Conservation (phyloP, 805 yeast species). For the Grigorovia humatica region DNA sequence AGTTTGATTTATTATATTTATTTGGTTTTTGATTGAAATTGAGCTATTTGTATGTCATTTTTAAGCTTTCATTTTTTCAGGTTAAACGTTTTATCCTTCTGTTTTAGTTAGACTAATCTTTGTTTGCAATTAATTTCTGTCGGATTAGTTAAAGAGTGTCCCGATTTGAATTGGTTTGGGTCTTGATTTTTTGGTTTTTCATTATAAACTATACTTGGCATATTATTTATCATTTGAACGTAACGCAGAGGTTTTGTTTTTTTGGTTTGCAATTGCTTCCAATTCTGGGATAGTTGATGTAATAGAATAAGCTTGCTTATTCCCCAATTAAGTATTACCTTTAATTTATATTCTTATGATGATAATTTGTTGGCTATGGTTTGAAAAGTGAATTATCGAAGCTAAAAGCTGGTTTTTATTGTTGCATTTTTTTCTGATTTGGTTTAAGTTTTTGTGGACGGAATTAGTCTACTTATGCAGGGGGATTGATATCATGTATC, state of each 20-base stretch:
- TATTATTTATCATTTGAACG: background rate
- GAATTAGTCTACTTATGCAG: background rate
- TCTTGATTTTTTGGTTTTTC: background rate
- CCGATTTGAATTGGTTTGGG: background rate
- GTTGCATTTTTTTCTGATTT: background rate
- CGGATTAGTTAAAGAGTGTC: background rate
- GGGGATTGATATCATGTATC: background rate
- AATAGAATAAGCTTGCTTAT: constrained; percentile 27
- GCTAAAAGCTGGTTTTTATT: background rate
- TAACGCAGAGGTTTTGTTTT: background rate
- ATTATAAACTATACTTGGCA: background rate
- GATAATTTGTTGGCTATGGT: background rate
- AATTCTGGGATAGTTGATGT: constrained; percentile 7
- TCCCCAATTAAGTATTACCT: constrained; percentile 11
- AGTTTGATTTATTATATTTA: background rate
- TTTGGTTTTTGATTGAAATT: background rate
- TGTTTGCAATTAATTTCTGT: background rate
- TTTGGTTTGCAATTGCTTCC: constrained; percentile 3
- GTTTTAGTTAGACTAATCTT: background rate
- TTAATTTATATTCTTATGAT: background rate
- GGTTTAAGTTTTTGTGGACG: background rate
- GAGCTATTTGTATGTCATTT: background rate
- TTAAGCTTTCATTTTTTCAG: background rate
- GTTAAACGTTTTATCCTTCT: background rate
- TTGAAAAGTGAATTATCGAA: background rate